Evolutionary conservation across 2,329 filamentous ascomycete genomes (phyloP), one percentile per base, ranked within the genome.

Genomic region (Pyrenophora seminiperda): DNA sequence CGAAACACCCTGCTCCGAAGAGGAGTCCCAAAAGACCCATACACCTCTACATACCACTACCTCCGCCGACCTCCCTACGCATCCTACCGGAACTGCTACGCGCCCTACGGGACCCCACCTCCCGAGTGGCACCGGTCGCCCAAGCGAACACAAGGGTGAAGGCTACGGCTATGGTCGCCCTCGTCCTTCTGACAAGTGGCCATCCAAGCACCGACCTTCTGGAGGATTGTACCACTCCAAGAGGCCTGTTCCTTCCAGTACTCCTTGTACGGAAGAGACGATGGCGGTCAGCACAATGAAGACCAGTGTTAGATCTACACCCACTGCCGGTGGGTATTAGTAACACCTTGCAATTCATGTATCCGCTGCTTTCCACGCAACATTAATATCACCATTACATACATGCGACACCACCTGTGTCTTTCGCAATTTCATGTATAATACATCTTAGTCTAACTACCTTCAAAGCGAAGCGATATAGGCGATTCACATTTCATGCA

Each of bases 231-330:
- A 42, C 11, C 20, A 20, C 20, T 32, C 41, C n/a, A 38, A 45
- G 30, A 41, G 45, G n/a, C 45, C 58, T 5, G 42, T 43, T 48
- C 42, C 40, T 27, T 41, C 49, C 7, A 41, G 27, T 13, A 18
- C 41, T n/a, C 33, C 57, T 7, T 13, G 38, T 15, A 45, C 52
- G 33, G 43, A 27, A 9, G 48, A 53, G 20, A 34, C 48, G 3
- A 44, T 52, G 20, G 33, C 53, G 5, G 45, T 49, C 13, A 56
- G 58, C 42, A 61, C 58, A 5, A 45, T 67, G 22, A 53, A 61
- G 50, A 67, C 61, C 1, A 61, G 48, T 48, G 48, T 65, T 14
- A 62, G 53, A 47, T 55, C 60, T 14, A 61, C 54, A n/a, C 39
- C 63, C 19, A 62, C 60, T 5, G 49, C 52, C 15, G 38, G 37